phyloP scores from a whole-genome alignment of 2,329 filamentous ascomycete species.

The Ambrosiella beaveri region DNA sequence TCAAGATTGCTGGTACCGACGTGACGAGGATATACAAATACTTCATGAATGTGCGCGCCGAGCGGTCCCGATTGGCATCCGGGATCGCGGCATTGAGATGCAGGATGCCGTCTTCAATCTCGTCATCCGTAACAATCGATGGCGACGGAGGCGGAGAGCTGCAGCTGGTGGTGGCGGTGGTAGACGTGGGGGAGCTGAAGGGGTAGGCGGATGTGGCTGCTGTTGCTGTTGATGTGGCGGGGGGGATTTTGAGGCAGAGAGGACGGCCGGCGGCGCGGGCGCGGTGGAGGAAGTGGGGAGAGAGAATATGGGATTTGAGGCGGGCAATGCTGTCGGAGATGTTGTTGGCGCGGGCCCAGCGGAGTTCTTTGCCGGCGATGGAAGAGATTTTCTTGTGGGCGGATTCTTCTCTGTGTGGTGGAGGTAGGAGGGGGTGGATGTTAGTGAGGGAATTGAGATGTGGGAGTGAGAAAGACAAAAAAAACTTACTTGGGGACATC shows the following conservation, averaged over 20 bases:
- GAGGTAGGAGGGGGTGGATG: not conserved
- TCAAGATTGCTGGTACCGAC: not conserved
- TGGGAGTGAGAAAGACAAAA: not conserved
- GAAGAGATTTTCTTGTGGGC: conserved; percentile 40
- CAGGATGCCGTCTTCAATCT: conserved; percentile 6
- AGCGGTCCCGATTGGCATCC: not conserved
- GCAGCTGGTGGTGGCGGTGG: not conserved
- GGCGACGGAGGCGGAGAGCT: not conserved
- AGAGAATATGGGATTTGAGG: conserved; percentile 10
- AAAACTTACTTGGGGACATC: conserved; percentile 12
- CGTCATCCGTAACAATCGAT: conserved; percentile 3
- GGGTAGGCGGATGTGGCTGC: not conserved
- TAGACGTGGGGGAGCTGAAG: not conserved
- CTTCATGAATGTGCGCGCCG: conserved; percentile 5
- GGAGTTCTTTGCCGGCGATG: conserved; percentile 40
- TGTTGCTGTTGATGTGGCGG: not conserved
- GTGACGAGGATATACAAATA: conserved; percentile 11
- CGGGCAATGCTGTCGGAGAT: conserved; percentile 2
- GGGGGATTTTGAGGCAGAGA: not conserved
- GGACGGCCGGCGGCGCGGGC: not conserved
- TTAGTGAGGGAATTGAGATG: not conserved
- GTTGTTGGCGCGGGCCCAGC: conserved; percentile 23
- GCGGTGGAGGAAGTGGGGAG: conserved; percentile 7
- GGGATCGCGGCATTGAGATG: conserved; percentile 1
- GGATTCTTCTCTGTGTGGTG: conserved; percentile 31